These are phyloP conservation scores for Chlamydomonas eustigma DNA, from an alignment of 139 green algal genomes.

Conservation along the genomic window DNA sequence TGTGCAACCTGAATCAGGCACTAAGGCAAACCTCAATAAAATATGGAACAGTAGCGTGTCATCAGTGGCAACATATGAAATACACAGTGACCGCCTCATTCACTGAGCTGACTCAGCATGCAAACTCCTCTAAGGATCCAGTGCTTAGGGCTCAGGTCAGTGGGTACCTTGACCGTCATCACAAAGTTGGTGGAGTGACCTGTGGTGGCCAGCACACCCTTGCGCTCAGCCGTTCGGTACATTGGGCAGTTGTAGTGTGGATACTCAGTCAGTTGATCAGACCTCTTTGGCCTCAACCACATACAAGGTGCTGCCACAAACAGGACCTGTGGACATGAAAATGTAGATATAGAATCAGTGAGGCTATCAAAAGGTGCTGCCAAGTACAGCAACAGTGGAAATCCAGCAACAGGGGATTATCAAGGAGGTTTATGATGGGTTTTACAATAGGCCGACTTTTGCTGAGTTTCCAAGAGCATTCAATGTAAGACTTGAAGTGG, in stretches of 20 bases:
- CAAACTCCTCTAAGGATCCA: conserved; percentile 73
- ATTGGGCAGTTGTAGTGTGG: conserved; percentile 75
- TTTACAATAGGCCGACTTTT: no score
- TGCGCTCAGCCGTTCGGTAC: conserved; percentile 71
- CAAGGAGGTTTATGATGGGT: no score
- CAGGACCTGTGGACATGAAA: conserved; percentile 32
- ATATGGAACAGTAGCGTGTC: no score
- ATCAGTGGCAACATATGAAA: no score
- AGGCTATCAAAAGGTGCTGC: no score
- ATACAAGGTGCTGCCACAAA: conserved; percentile 61
- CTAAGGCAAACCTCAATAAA: no score
- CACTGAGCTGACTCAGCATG: conserved; percentile 57
- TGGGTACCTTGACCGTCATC: conserved; percentile 65
- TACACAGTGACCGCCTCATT: conserved; percentile 34
- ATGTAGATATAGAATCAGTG: no score
- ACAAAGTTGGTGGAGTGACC: conserved; percentile 85
- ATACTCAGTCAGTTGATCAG: conserved; percentile 34
- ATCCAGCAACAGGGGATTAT: no score
- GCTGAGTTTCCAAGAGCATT: no score
- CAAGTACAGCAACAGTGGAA: no score
- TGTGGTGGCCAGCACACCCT: conserved; percentile 72
- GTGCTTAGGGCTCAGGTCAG: conserved; percentile 40
- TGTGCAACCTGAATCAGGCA: no score
- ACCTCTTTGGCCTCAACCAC: conserved; percentile 55
- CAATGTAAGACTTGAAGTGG: background rate